Evolutionary conservation across 139 green algal genomes (phyloP).

Genomic region (Closterium sp.): DNA sequence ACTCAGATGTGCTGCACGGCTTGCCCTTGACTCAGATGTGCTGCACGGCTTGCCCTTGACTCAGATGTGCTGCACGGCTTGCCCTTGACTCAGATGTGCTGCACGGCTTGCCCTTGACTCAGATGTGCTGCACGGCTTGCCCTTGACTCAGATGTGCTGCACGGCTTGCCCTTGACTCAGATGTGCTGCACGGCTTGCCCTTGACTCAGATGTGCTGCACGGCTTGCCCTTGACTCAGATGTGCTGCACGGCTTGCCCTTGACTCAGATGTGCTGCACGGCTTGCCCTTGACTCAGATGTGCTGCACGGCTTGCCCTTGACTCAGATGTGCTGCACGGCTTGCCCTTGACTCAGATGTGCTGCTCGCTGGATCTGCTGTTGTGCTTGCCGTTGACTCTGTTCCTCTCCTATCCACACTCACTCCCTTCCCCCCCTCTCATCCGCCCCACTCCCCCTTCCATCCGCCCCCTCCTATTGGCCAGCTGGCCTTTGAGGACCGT

Average conservation of each 20-base stretch:
- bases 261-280: too few relatives aligned
- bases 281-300: not conserved
- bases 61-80: conserved; percentile 9
- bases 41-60: too few relatives aligned
- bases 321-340: conserved; percentile 1
- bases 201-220: too few relatives aligned
- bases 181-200: conserved; percentile 1
- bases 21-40: conserved; percentile 8
- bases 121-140: conserved; percentile 8
- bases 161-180: not conserved
- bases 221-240: not conserved
- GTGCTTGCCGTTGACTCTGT: conserved; percentile 11
- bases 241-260: not conserved
- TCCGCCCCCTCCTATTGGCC: not conserved
- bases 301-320: not conserved
- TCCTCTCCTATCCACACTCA: not conserved
- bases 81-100: not conserved
- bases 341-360: not conserved
- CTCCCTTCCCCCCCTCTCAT: conserved; percentile 8
- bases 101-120: too few relatives aligned
- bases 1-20: not conserved
- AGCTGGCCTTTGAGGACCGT: conserved; percentile 58
- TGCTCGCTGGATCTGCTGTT: not conserved
- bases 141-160: too few relatives aligned
- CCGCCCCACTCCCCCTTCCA: conserved; percentile 1